Conservation (phyloP, 345 rosid genomes). For the Gossypium bickii region DNA sequence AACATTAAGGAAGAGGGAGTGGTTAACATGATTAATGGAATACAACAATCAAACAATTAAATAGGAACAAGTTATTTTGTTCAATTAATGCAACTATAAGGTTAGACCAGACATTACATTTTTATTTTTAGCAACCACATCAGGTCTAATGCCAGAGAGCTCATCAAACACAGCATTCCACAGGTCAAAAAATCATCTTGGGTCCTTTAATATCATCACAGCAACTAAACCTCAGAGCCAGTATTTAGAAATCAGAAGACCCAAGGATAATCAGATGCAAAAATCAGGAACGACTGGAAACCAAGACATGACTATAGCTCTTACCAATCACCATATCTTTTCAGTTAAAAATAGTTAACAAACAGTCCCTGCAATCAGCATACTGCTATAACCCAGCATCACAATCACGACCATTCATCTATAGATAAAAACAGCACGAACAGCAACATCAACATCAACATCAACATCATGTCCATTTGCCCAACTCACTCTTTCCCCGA, state of each 20-base stretch:
- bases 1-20: conserved; percentile 35
- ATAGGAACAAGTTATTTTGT: conserved; percentile 29
- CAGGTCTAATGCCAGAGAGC: conserved; percentile 20
- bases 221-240: conserved; percentile 37
- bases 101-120: conserved; percentile 25
- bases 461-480: conserved; percentile 52
- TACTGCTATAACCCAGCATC: conserved; percentile 30
- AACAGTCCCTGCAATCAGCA: conserved; percentile 28
- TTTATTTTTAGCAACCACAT: conserved; percentile 16
- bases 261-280: conserved; percentile 28
- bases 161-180: conserved; percentile 32
- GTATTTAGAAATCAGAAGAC: conserved; percentile 26
- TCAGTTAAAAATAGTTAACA: conserved; percentile 27
- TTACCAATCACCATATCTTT: conserved; percentile 39
- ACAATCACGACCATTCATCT: conserved; percentile 54
- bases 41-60: conserved; percentile 27
- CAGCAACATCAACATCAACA: conserved; percentile 64
- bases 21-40: conserved; percentile 21
- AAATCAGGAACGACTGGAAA: conserved; percentile 28
- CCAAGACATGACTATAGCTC: conserved; percentile 26
- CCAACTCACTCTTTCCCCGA: conserved; percentile 49
- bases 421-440: conserved; percentile 65
- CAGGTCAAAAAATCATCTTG: conserved; percentile 24
- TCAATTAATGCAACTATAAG: conserved; percentile 17
- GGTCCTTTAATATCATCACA: conserved; percentile 28